Evolutionary conservation across 108 stramenopile genomes (phyloP), one percentile per base, ranked within the genome.

Genomic region (Schizochytrium sp.): DNA sequence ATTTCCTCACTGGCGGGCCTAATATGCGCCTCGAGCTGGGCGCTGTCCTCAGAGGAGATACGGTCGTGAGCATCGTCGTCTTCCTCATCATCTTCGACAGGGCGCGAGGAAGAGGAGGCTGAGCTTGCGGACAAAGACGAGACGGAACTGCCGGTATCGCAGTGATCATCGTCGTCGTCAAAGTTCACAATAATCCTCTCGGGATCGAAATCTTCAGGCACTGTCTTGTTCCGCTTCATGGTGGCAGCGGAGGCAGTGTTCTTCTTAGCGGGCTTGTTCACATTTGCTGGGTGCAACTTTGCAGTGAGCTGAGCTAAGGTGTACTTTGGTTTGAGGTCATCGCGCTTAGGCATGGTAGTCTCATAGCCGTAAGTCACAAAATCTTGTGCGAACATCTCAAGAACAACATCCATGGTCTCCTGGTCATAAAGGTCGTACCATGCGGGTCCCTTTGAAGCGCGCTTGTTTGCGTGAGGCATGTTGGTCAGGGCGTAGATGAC

Each of bases 401-500:
- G 92, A 41, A 91, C 91, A 57, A 94, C 87, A 57, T 94, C 91
- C 88, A 95, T 60, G 4, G 93, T 94, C 59, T 93, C 93, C 76
- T 95, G 93, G 83, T 93, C 92, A 55, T 90, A 94, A 40, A 91
- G 90, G 10, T 94, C 94, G 64, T 92, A 94, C 93, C 93, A 95
- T n/a, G n/a, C 19, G 13, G 46, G 46, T 50, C 53, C 49, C 44
- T 17, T 46, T 12, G 46, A 53, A n/a, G 46, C 8, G 7, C 73
- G 46, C 49, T 53, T 47, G 50, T 83, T 83, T 19, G 73, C 10
- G 73, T 83, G 73, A 7, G 73, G 73, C 73, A 83, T 83, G 15
- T 83, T 50, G 13, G 4, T 4, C 10, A 83, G 50, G 5, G 73
- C 73, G 46, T 38, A n/a, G 5, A 47, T 8, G 5, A 83, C 73